Percentiles rank a stretch among this genome's conserved stretches.
These are phyloP conservation scores for Boletus sp. DNA, from an alignment of 1,284 basidiomycete genomes.

Conservation along the genomic window DNA sequence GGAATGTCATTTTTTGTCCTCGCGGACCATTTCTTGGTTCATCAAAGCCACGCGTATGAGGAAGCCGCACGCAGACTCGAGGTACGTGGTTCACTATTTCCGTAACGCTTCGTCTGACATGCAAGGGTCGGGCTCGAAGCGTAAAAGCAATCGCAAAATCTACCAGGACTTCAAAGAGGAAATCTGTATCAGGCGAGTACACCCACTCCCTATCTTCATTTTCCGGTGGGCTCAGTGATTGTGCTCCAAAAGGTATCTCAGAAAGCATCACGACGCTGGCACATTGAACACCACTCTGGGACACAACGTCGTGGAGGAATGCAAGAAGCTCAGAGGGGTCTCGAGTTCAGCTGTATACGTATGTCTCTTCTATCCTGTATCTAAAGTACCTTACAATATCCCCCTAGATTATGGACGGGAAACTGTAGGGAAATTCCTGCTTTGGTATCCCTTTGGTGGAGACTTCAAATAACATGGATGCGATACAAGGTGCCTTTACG, in stretches of 20 bases:
- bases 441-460: neutral
- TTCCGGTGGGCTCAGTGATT: neutral
- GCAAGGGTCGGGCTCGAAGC: conserved; percentile 37
- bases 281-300: conserved; percentile 47
- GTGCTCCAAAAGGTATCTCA: conserved; percentile 45
- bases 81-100: conserved; percentile 36
- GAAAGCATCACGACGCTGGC: conserved; percentile 48
- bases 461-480: neutral
- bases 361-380: conserved; percentile 2
- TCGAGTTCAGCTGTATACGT: conserved; percentile 29
- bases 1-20: conserved; percentile 77
- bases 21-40: conserved; percentile 80
- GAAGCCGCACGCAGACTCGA: conserved; percentile 66
- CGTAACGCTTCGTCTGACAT: neutral
- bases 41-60: conserved; percentile 80
- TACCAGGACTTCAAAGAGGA: conserved; percentile 77
- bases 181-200: conserved; percentile 55
- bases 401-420: conserved; percentile 22
- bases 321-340: conserved; percentile 59
- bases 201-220: neutral
- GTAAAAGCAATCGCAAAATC: conserved; percentile 72
- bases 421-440: conserved; percentile 14
- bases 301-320: conserved; percentile 56
- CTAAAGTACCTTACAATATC: neutral
- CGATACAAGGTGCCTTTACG: neutral